Conservation (phyloP, 176 grass and related monocot genomes). For the Chrysopogon serrulatus region DNA sequence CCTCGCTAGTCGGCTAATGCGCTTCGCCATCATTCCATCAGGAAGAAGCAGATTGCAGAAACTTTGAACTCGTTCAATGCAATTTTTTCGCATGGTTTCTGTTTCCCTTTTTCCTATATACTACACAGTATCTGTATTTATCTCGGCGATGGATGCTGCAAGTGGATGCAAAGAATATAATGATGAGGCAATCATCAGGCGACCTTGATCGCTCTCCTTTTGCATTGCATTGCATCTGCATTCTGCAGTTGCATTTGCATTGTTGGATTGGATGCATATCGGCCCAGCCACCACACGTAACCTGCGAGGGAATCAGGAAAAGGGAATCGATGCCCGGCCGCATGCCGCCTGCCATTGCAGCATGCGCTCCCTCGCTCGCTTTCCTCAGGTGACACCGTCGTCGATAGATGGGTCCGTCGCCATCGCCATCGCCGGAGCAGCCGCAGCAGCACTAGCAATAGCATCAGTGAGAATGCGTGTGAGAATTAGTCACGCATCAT, state of each 20-base stretch:
- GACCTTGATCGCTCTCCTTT: too few relatives aligned
- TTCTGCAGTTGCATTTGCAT: not conserved
- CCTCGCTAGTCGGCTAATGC: constrained; percentile 34
- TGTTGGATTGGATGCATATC: constrained; percentile 2
- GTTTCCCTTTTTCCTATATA: too few relatives aligned
- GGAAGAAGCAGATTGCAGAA: not conserved
- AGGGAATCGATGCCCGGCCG: not conserved
- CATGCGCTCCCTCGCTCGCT: not conserved
- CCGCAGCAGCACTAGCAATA: not conserved
- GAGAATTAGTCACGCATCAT: not conserved
- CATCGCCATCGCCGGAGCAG: not conserved
- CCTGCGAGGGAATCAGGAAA: not conserved
- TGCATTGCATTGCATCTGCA: not conserved
- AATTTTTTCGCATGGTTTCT: not conserved
- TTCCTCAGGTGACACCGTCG: constrained; percentile 11
- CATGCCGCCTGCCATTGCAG: not conserved
- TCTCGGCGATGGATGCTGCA: too few relatives aligned
- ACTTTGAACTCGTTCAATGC: constrained; percentile 20
- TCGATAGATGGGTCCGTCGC: not conserved
- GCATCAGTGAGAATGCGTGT: not conserved
- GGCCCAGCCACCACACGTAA: constrained; percentile 4
- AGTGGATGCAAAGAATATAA: too few relatives aligned
- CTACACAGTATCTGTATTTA: too few relatives aligned
- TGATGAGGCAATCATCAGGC: not conserved
- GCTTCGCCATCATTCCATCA: constrained; percentile 23